Evolutionary conservation across 2,329 filamentous ascomycete species (phyloP).

Genomic region (Exophiala sideris): DNA sequence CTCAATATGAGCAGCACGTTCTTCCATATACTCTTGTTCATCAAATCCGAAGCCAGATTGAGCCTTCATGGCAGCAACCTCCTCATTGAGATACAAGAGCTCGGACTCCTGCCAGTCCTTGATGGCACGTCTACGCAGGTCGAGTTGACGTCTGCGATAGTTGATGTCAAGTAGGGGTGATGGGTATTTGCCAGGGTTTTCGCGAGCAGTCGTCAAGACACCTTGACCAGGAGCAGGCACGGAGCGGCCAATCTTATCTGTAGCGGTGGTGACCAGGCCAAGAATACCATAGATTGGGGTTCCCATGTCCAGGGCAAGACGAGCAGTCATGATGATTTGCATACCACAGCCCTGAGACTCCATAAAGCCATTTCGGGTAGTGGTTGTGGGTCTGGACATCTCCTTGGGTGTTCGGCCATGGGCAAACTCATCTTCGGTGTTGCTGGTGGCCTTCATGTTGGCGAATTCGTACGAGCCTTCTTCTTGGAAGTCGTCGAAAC

Average conservation of each 20-base stretch:
- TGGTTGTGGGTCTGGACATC: conserved; percentile 97
- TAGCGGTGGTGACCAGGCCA: conserved; percentile 90
- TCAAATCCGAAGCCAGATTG: conserved; percentile 68
- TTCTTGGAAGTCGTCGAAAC: conserved; percentile 98
- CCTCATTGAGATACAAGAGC: conserved; percentile 86
- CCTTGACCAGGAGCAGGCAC: conserved; percentile 95
- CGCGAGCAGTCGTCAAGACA: conserved; percentile 91
- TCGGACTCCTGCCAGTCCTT: conserved; percentile 96
- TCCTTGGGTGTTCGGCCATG: conserved; percentile 93
- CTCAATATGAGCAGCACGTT: conserved; percentile 82
- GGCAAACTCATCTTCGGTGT: conserved; percentile 91
- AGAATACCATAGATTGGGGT: conserved; percentile 95
- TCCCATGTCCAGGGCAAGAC: conserved; percentile 95
- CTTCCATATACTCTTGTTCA: conserved; percentile 78
- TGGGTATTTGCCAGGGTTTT: conserved; percentile 86
- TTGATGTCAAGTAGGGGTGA: conserved; percentile 96
- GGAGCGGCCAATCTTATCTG: conserved; percentile 97
- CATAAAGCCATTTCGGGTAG: conserved; percentile 97
- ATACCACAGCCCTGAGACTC: conserved; percentile 98
- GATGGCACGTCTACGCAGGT: conserved; percentile 89
- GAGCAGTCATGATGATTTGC: conserved; percentile 97
- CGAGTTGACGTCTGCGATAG: conserved; percentile 91
- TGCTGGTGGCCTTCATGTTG: conserved; percentile 99
- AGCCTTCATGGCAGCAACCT: conserved; percentile 85
- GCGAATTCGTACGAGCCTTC: conserved; percentile 99